A percentile compares a stretch with the other conserved stretches of the same genome.
These are phyloP conservation scores for Nakazawaea pomicola DNA, from an alignment of 805 yeast genomes.

Conservation along the genomic window DNA sequence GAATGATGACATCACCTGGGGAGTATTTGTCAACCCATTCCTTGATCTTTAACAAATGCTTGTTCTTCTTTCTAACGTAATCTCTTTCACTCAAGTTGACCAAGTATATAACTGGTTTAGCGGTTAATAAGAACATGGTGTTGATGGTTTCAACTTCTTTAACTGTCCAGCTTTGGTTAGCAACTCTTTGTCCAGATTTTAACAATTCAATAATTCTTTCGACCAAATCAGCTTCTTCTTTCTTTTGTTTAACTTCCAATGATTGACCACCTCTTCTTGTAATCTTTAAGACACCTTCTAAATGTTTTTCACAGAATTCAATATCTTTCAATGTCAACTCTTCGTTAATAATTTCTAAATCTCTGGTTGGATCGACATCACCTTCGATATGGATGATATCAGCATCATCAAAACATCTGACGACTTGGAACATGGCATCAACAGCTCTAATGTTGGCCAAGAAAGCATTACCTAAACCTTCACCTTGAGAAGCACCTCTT, in stretches of 20 bases:
- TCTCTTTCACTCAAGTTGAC: constrained; percentile 73
- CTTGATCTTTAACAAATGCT: constrained; percentile 44
- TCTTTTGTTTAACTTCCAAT: constrained; percentile 58
- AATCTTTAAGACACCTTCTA: constrained; percentile 50
- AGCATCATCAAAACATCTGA: constrained; percentile 57
- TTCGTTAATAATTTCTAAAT: constrained; percentile 57
- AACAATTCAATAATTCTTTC: constrained; percentile 57
- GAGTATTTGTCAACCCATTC: constrained; percentile 66
- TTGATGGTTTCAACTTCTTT: constrained; percentile 66
- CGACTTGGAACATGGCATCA: constrained; percentile 68
- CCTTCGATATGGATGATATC: constrained; percentile 67
- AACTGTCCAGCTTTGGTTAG: constrained; percentile 53
- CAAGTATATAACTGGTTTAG: constrained; percentile 81
- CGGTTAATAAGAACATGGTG: constrained; percentile 69
- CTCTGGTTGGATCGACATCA: constrained; percentile 58
- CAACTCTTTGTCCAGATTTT: constrained; percentile 61
- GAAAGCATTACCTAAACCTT: constrained; percentile 72
- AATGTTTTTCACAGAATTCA: constrained; percentile 68
- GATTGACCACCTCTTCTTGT: constrained; percentile 64
- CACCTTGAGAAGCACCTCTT: constrained; percentile 58
- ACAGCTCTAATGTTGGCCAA: constrained; percentile 64
- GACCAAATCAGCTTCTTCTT: constrained; percentile 52
- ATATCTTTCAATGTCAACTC: constrained; percentile 64
- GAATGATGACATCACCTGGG: constrained; percentile 80
- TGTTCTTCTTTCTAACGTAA: constrained; percentile 48